Percentiles rank a stretch among this genome's conserved stretches.
Conservation (phyloP, 2,329 filamentous ascomycete genomes). For the Xylariaceae sp. region DNA sequence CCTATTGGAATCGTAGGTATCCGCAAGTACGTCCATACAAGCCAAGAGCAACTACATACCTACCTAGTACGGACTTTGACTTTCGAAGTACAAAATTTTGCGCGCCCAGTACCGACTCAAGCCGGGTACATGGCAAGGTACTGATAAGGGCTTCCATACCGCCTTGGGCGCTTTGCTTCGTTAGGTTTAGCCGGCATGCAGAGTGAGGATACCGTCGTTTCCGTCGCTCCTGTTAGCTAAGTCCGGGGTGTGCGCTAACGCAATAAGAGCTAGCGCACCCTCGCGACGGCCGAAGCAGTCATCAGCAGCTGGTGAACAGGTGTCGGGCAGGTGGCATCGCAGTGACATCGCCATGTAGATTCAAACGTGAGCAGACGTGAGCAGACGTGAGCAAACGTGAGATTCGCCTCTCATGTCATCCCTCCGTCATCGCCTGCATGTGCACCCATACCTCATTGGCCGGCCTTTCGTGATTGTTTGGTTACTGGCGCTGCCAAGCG, state of each 20-base stretch:
- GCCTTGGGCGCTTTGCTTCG: not conserved
- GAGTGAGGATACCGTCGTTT: not conserved
- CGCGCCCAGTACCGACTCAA: not conserved
- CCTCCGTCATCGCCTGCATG: conserved; percentile 2
- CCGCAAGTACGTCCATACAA: too few relatives aligned
- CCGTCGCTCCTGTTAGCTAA: not conserved
- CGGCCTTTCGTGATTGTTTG: not conserved
- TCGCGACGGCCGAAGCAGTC: too few relatives aligned
- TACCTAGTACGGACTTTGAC: not conserved
- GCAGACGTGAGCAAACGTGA: not conserved
- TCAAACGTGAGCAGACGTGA: too few relatives aligned
- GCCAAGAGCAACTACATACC: too few relatives aligned
- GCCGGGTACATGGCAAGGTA: not conserved
- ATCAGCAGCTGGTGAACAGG: not conserved
- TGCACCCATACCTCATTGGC: not conserved
- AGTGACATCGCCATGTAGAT: too few relatives aligned
- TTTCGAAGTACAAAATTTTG: not conserved
- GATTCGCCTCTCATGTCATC: conserved; percentile 1
- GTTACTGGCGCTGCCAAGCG: not conserved
- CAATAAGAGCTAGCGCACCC: not conserved
- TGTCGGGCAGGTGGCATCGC: not conserved
- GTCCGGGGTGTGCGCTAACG: not conserved
- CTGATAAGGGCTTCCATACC: not conserved
- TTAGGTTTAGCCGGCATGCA: not conserved
- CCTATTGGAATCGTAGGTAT: too few relatives aligned